Conservation (phyloP, 352 stramenopile genomes). For the Hyaloperonospora arabidopsidis region DNA sequence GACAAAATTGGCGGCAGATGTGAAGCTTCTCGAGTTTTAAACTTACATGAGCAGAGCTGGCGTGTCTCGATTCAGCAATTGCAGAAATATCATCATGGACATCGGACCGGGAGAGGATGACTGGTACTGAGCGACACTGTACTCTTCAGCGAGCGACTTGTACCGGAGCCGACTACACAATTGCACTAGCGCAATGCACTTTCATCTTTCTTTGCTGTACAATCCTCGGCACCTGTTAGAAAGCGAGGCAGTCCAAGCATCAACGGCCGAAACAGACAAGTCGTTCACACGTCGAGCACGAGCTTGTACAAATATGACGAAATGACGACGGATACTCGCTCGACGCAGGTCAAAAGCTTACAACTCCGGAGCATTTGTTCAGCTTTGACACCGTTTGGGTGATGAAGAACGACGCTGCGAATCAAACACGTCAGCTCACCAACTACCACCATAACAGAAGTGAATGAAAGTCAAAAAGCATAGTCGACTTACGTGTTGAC, state of each 20-base stretch:
- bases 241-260: constrained; percentile 18
- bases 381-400: constrained; percentile 71
- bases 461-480: constrained; percentile 7
- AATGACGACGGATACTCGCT: constrained; percentile 29
- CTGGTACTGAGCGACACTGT: constrained; percentile 81
- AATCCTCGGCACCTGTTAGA: constrained; percentile 20
- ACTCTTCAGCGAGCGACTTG: constrained; percentile 88
- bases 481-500: constrained; percentile 16
- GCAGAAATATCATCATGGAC: constrained; percentile 70
- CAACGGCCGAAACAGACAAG: constrained; percentile 30
- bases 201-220: constrained; percentile 37
- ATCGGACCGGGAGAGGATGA: constrained; percentile 60
- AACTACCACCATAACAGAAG: constrained; percentile 4
- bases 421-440: constrained; percentile 47
- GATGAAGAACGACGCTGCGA: constrained; percentile 64
- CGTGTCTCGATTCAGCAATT: too few species aligned
- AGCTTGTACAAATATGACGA: too few species aligned
- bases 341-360: constrained; percentile 54
- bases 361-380: constrained; percentile 56
- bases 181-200: constrained; percentile 15
- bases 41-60: constrained; percentile 51
- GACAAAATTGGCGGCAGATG: constrained; percentile 3
- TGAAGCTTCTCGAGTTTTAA: constrained; percentile 73
- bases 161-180: constrained; percentile 29
- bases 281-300: background rate